Evolutionary conservation across 352 stramenopile species (phyloP), one percentile per base, ranked within the genome.

Genomic region (Pythium monospermum): DNA sequence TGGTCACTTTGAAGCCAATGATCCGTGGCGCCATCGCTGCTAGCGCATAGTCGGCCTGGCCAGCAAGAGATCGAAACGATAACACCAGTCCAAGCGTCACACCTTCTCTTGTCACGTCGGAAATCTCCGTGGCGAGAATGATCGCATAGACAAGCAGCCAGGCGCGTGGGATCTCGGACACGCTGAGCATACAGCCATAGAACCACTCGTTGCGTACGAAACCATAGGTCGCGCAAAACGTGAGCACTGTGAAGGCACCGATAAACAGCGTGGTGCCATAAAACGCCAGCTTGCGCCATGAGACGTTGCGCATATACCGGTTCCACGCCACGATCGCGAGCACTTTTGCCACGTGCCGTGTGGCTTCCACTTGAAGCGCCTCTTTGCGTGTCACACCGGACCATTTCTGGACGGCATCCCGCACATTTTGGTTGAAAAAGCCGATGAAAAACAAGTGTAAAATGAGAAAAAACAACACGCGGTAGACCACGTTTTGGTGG

Each of bases 401-500:
- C 75, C 75, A 84, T 18, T 1, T 51, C 16, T 53, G 49, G 13
- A 84, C 38, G 2, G 68, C 64, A 27, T 61, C 39, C 6, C 62
- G 56, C 16, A 70, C 49, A 21, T 60, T 68, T 8, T 64, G 60
- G 52, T 81, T 73, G 41, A 66, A 71, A 6, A 71, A 49, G 1
- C 61, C 60, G 1, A 83, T 49, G 18, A 82, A 5, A 30, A 72
- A 64, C 30, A 71, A 65, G 36, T 73, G 59, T 7, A 67, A 37
- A 32, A 72, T 51, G 35, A 83, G 55, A 50, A 85, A 87, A 13
- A 68, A 45, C 19, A 87, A 35, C 15, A 83, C 60, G 12, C 67
- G 71, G 64, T 70, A 73, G 22, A 74, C 68, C 6, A 82, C 58
- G 25, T 85, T 73, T 27, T 83, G 64, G 31, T 79, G 69, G 40